Percentiles rank a stretch among this genome's conserved stretches.
phyloP scores from a whole-genome alignment of 2,329 filamentous ascomycete species.

The Aureobasidium sp. region DNA sequence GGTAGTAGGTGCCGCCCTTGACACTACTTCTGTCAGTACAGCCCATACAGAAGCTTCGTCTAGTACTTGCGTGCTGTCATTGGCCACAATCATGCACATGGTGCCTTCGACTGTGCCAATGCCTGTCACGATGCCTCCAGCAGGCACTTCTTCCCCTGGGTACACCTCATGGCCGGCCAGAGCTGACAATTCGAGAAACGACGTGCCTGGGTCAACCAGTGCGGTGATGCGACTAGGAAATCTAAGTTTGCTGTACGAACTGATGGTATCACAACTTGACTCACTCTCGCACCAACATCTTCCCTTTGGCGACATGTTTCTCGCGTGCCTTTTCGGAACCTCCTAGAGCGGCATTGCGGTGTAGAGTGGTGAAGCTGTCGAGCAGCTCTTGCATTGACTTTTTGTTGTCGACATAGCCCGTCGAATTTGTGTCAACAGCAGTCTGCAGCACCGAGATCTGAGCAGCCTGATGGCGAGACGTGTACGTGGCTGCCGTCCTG shows the following conservation, averaged over 20 bases:
- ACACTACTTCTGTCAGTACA: conserved; percentile 38
- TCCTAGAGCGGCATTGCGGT: conserved; percentile 52
- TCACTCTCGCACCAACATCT: conserved; percentile 83
- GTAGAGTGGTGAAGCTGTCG: conserved; percentile 59
- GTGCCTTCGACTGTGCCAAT: conserved; percentile 86
- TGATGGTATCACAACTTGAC: conserved; percentile 10
- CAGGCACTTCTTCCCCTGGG: conserved; percentile 75
- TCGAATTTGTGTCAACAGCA: conserved; percentile 65
- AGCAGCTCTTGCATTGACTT: conserved; percentile 68
- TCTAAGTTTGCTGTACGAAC: no score
- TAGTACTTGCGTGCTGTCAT: conserved; percentile 64
- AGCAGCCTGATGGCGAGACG: conserved; percentile 69
- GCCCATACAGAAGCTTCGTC: neutral
- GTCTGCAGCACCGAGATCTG: conserved; percentile 75
- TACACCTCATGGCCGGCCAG: conserved; percentile 83
- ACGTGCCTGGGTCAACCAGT: conserved; percentile 78
- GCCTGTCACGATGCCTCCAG: conserved; percentile 86
- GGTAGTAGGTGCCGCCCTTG: conserved; percentile 95
- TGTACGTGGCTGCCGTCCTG: conserved; percentile 56
- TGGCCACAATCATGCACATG: conserved; percentile 85
- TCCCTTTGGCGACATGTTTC: conserved; percentile 79
- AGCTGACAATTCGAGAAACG: conserved; percentile 89
- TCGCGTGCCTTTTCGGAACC: conserved; percentile 74
- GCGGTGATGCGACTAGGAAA: conserved; percentile 63
- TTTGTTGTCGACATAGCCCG: conserved; percentile 75